A percentile compares a stretch with the other conserved stretches of the same genome.
Evolutionary conservation across 2,329 filamentous ascomycete genomes (phyloP).

Genomic region (Apiospora arundinis): DNA sequence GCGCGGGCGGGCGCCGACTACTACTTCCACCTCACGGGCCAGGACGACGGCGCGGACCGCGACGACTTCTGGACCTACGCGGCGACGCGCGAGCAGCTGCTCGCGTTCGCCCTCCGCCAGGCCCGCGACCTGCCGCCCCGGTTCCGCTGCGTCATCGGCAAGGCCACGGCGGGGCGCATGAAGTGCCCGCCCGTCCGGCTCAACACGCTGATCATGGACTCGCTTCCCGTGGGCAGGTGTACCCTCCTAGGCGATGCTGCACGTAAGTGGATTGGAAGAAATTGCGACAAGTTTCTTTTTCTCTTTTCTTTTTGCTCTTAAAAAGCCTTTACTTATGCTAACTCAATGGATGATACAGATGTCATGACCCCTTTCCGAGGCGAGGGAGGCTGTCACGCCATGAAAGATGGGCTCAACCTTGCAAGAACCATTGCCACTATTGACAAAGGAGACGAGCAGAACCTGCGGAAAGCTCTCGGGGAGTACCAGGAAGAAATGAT

Average conservation of each 20-base stretch:
- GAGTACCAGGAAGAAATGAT: conserved; percentile 37
- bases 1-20: conserved; percentile 32
- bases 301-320: background rate
- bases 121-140: conserved; percentile 27
- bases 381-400: conserved; percentile 34
- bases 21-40: conserved; percentile 32
- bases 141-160: conserved; percentile 31
- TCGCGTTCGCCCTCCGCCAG: conserved; percentile 46
- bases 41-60: background rate
- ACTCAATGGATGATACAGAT: background rate
- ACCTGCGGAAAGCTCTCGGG: conserved; percentile 29
- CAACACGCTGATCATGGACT: conserved; percentile 25
- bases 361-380: conserved; percentile 29
- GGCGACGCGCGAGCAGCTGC: conserved; percentile 56
- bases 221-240: conserved; percentile 29
- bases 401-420: conserved; percentile 57
- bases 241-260: conserved; percentile 32
- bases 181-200: conserved; percentile 19
- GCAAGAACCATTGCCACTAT: conserved; percentile 34
- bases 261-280: conserved; percentile 25
- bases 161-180: conserved; percentile 25
- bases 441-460: conserved; percentile 23
- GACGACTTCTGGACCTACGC: conserved; percentile 70
- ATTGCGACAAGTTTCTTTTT: too few relatives aligned
- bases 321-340: background rate